A percentile compares a stretch with the other conserved stretches of the same genome.
Evolutionary conservation across 2,329 filamentous ascomycete species (phyloP).

Genomic region (Trichoderma simmonsii): DNA sequence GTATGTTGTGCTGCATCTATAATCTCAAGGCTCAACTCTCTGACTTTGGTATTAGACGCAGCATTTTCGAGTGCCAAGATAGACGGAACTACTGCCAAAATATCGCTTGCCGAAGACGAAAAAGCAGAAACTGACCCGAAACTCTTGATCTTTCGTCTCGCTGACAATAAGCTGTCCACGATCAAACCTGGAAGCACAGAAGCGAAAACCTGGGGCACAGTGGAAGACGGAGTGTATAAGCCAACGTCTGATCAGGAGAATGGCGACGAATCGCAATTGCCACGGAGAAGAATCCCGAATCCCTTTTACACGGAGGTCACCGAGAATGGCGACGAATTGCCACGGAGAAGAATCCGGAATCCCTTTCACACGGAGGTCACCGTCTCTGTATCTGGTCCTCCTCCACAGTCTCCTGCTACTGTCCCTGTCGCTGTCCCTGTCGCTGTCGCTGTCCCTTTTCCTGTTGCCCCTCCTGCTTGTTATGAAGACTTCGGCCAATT

Average conservation of each 20-base stretch:
- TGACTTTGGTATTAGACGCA: not conserved
- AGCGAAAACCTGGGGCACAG: not conserved
- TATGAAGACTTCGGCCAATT: not conserved
- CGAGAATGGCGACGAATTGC: too few relatives aligned
- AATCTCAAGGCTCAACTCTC: not conserved
- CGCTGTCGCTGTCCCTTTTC: not conserved
- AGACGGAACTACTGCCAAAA: not conserved
- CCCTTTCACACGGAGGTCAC: too few relatives aligned
- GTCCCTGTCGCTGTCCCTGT: not conserved
- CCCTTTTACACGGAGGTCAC: too few relatives aligned
- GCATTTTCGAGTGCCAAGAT: not conserved
- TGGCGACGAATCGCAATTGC: too few relatives aligned
- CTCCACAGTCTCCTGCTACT: not conserved
- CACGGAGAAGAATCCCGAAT: too few relatives aligned
- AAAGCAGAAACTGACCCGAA: not conserved
- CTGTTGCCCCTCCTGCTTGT: not conserved
- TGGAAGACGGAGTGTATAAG: not conserved
- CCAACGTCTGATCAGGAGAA: not conserved
- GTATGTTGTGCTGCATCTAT: not conserved
- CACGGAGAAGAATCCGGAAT: too few relatives aligned
- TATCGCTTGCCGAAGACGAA: not conserved
- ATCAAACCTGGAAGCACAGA: not conserved
- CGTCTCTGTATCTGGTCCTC: too few relatives aligned
- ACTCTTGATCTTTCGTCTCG: not conserved
- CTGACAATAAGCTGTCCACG: not conserved